Base-by-base conservation (phyloP, 345 rosid genomes). In the Gossypium herbaceum region DNA sequence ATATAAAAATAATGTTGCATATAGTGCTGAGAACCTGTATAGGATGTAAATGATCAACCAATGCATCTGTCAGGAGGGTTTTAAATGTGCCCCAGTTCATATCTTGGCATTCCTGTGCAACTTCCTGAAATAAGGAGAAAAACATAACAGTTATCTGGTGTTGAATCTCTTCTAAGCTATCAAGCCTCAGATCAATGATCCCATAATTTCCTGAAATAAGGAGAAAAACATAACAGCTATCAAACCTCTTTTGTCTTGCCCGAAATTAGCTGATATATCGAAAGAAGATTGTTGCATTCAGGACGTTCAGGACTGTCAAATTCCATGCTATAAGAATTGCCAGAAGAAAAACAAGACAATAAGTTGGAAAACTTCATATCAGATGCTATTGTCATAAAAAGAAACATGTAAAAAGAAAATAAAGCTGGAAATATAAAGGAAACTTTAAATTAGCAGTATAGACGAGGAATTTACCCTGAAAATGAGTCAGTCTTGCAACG, bases 231-330 rank as follows among this genome's bases (percentile, higher is more conserved):
- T 34, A 34, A 34, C 39, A 34, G 39, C 39, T 34, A 34, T 34
- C 55, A 70, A 78, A 92, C 95, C 92, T 85, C 95, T 85, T 91
- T 92, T 4, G 93, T 88, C 86, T 91, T 92, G 76, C 92, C 88
- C 7, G 98, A 86, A 78, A 94, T 75, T 11, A 94, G 86, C 84
- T 91, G 98, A 85, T 92, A 92, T 57, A 92, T 78, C 0, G 93
- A 86, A 74, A 94, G 97, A 83, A 94, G 95, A 81, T 92, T 94
- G 83, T 77, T 86, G 89, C 97, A 94, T 86, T 94, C 98, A 52
- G 98, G 98, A 80, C 97, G 89, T 79, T 91, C 98, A 67, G 92
- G 95, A 79, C 90, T 92, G 73, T 89, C 98, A 82, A 92, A 91
- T 79, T 94, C 94, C 79, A 92, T 58, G 81, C 98, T 94, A 88